phyloP scores from a whole-genome alignment of 345 rosid species.

The Eucalyptus microcorys region DNA sequence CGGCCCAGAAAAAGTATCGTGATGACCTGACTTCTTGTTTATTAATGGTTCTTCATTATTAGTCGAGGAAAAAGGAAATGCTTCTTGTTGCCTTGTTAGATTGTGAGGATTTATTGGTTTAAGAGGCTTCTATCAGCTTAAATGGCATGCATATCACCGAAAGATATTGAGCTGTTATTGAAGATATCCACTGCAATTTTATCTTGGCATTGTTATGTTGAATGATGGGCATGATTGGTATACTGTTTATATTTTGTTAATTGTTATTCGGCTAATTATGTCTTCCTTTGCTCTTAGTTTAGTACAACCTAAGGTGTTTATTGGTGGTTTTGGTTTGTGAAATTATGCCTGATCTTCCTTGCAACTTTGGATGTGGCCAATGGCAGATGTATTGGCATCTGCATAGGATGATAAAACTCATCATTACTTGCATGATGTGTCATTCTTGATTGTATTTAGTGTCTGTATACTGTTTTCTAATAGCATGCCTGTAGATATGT shows the following conservation, averaged over 20 bases:
- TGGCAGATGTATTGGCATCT: not conserved
- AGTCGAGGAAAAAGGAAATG: not conserved
- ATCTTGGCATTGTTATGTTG: not conserved
- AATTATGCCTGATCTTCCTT: not conserved
- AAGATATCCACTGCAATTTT: not conserved
- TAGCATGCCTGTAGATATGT: not conserved
- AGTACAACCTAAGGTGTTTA: not conserved
- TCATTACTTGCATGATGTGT: not conserved
- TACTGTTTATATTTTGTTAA: not conserved
- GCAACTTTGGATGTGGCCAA: not conserved
- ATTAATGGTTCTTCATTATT: not conserved
- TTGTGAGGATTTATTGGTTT: not conserved
- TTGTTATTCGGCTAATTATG: not conserved
- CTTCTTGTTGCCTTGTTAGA: not conserved
- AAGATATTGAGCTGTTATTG: not conserved
- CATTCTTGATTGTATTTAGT: not conserved
- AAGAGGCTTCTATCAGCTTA: not conserved
- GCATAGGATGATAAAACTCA: not conserved
- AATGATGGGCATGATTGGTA: not conserved
- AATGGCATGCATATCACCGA: not conserved
- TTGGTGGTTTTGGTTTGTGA: not conserved
- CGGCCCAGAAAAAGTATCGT: not conserved
- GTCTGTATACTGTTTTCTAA: not conserved
- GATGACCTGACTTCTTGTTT: not conserved
- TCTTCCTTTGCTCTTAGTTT: not conserved